phyloP scores from a whole-genome alignment of 352 stramenopile species.

The Phytophthora pluvialis region DNA sequence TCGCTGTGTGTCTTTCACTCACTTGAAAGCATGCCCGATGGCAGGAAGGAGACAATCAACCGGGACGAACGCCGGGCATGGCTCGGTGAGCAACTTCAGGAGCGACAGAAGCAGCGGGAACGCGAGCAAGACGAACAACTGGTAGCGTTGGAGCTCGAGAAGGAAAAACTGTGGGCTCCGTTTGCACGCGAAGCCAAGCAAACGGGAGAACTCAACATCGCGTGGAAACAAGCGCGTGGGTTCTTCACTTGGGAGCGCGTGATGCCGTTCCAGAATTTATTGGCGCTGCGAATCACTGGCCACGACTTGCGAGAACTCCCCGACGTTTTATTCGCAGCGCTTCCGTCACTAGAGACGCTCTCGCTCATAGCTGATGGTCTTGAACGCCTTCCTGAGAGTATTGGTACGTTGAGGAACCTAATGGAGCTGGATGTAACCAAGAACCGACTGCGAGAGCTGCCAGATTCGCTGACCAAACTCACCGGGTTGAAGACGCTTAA shows the following conservation, averaged over 20 bases:
- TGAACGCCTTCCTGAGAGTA: slow-evolving; percentile 54
- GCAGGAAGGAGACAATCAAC: slow-evolving; percentile 4
- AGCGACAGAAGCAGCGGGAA: slow-evolving; percentile 49
- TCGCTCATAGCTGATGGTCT: slow-evolving; percentile 59
- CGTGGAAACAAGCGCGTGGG: slow-evolving; percentile 61
- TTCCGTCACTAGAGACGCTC: slow-evolving; percentile 51
- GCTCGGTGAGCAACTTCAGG: slow-evolving; percentile 53
- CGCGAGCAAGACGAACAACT: slow-evolving; percentile 39
- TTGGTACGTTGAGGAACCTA: slow-evolving; percentile 41
- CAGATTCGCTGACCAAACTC: slow-evolving; percentile 55
- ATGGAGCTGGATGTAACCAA: slow-evolving; percentile 68
- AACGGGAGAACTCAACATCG: slow-evolving; percentile 69
- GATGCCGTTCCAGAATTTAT: slow-evolving; percentile 44
- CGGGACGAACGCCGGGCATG: slow-evolving; percentile 49
- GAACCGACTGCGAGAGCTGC: slow-evolving; percentile 54
- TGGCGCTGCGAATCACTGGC: slow-evolving; percentile 63
- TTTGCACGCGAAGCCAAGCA: slow-evolving; percentile 43
- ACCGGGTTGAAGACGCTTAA: slow-evolving; percentile 45
- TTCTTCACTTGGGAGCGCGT: slow-evolving; percentile 66
- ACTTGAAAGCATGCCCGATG: slow-evolving; percentile 6
- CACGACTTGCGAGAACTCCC: slow-evolving; percentile 47
- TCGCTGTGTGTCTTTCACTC: too few relatives aligned
- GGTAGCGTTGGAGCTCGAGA: slow-evolving; percentile 36
- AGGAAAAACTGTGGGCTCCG: slow-evolving; percentile 57
- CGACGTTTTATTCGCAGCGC: slow-evolving; percentile 23